Base-by-base conservation (phyloP, 2,329 filamentous ascomycete genomes). In the Cyphellophora attinorum region DNA sequence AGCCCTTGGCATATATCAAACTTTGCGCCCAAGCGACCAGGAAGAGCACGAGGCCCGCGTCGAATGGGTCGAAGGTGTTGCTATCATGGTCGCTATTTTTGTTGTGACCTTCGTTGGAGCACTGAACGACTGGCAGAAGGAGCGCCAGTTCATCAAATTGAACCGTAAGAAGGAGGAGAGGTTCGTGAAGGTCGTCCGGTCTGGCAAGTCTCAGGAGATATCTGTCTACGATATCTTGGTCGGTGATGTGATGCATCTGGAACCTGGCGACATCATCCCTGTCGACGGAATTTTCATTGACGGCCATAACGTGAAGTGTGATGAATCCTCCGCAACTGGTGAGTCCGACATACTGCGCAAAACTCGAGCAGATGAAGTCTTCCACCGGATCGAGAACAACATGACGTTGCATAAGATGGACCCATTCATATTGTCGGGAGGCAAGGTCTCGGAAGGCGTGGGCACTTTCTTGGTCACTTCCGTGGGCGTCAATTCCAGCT, bases 61-160 rank as follows among this genome's bases (percentile, higher is more conserved):
- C 10, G 79, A 86, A 54, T 89, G 83, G 83, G 79, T 86, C 4
- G 83, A 89, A 57, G 82, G 82, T 44, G 76, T 86, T 8, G 82
- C 83, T 5, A 85, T 88, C 44, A 77, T 85, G 28, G 72, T 80
- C 14, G 83, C 82, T 33, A 84, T 88, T 40, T 53, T 79, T 11
- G 78, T 88, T 43, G 83, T 88, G 30, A 79, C 86, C 3, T 57
- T 81, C 13, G 82, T 85, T 13, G 82, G 81, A 41, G 81, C 82
- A n/a, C 62, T 78, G 19, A 88, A 85, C 45, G 83, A 88, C 52
- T 88, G 77, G 70, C 82, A 88, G 50, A 86, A 86, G 56, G 82
- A 86, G 54, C 71, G 79, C 29, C 80, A 85, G 50, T 88, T 88
- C 49, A 79, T 83, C 25, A 85, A 84, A 55, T 62, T 88, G 40